Evolutionary conservation across 768 basidiomycete species (phyloP).

Genomic region (Amanita phalloides): DNA sequence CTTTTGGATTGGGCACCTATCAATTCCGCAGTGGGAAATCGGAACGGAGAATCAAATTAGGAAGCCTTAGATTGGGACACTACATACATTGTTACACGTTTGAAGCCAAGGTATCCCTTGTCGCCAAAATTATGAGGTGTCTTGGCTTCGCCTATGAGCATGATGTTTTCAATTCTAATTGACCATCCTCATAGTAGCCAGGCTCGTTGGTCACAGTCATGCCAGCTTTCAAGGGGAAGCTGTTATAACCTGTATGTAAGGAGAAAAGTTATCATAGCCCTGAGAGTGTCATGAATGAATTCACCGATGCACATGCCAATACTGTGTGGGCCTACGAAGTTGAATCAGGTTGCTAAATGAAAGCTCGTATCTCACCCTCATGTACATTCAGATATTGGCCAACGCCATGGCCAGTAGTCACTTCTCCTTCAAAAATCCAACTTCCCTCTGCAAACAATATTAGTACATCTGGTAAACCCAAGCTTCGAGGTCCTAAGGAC

Average conservation of each 20-base stretch:
- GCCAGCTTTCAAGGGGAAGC: constrained; percentile 60
- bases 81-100: constrained; percentile 77
- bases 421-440: constrained; percentile 92
- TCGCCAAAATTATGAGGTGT: constrained; percentile 76
- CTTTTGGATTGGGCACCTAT: constrained; percentile 81
- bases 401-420: constrained; percentile 88
- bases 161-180: constrained; percentile 87
- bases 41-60: not conserved
- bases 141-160: constrained; percentile 60
- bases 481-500: constrained; percentile 5
- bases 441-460: constrained; percentile 49
- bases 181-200: constrained; percentile 86
- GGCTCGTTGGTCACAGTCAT: constrained; percentile 95
- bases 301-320: constrained; percentile 47
- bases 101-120: constrained; percentile 77
- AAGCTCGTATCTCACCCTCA: constrained; percentile 38
- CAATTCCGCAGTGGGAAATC: not conserved
- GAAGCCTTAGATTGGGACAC: not conserved
- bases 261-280: not conserved
- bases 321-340: constrained; percentile 40
- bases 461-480: constrained; percentile 1
- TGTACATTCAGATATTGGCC: constrained; percentile 94
- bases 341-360: not conserved
- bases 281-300: not conserved
- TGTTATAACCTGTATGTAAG: constrained; percentile 52